These are phyloP conservation scores for Sparassis latifolia DNA, from an alignment of 1,284 basidiomycete species.

Conservation along the genomic window DNA sequence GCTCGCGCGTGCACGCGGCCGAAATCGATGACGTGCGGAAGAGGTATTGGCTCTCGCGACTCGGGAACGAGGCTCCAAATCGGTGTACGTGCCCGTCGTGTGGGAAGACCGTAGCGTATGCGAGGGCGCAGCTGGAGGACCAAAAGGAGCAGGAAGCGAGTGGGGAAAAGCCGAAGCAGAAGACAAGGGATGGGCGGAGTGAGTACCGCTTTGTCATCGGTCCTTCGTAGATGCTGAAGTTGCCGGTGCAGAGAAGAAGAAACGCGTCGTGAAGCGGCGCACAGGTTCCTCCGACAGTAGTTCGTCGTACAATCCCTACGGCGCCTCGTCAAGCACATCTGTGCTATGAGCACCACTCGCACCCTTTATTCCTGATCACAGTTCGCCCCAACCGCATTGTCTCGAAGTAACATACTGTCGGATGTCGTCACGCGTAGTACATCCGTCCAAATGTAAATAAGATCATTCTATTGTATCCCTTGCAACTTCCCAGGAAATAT, in stretches of 20 bases:
- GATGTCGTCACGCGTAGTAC: too few relatives aligned
- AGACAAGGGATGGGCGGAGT: slow-evolving; percentile 4
- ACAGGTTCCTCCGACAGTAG: neutral
- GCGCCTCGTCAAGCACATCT: slow-evolving; percentile 13
- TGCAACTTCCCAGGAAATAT: too few relatives aligned
- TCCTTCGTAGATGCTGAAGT: neutral
- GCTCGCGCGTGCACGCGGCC: slow-evolving; percentile 8
- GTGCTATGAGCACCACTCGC: slow-evolving; percentile 2
- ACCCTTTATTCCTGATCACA: too few relatives aligned
- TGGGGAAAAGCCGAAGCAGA: slow-evolving; percentile 2
- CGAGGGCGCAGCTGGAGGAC: neutral
- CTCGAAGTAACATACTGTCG: too few relatives aligned
- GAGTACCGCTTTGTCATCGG: slow-evolving; percentile 1
- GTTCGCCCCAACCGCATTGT: too few relatives aligned
- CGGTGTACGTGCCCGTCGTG: slow-evolving; percentile 12
- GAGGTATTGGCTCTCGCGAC: slow-evolving; percentile 13
- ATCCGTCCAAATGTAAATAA: too few relatives aligned
- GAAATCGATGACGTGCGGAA: slow-evolving; percentile 13
- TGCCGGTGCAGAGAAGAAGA: slow-evolving; percentile 7
- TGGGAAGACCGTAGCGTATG: slow-evolving; percentile 6
- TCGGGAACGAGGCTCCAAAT: neutral
- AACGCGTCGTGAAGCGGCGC: slow-evolving; percentile 2
- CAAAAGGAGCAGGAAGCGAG: neutral
- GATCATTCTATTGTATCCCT: too few relatives aligned
- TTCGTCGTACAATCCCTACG: slow-evolving; percentile 9